Percentiles rank a stretch among this genome's conserved stretches.
Conservation (phyloP, 495 filamentous ascomycete species). For the Trypethelium eluteriae region DNA sequence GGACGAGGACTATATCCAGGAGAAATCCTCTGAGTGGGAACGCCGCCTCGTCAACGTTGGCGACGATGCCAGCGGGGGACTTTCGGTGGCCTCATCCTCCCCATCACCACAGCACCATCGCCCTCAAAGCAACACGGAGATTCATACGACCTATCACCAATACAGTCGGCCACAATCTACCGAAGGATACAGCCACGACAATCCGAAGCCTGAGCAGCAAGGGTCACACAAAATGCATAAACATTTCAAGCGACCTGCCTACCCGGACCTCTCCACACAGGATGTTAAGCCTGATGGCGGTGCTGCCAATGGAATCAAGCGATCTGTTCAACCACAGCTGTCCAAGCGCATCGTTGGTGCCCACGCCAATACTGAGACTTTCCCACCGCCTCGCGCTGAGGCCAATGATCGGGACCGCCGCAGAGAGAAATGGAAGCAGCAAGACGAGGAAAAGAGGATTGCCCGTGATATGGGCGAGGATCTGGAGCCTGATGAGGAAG, state of each 20-base stretch:
- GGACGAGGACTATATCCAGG: background rate
- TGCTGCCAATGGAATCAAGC: background rate
- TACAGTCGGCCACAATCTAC: background rate
- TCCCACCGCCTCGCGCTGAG: background rate
- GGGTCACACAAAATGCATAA: background rate
- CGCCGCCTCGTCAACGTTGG: background rate
- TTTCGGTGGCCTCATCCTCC: conserved; percentile 20
- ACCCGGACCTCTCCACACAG: background rate
- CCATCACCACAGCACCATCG: background rate
- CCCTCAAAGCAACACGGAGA: background rate
- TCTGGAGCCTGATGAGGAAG: background rate
- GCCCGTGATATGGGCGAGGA: background rate
- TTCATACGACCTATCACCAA: background rate
- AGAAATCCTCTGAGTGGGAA: background rate
- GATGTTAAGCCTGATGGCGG: background rate
- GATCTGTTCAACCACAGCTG: background rate
- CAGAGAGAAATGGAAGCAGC: background rate
- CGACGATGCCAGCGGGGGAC: background rate
- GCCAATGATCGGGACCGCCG: background rate
- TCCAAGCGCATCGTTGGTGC: background rate
- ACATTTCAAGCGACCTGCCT: background rate
- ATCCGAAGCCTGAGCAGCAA: background rate
- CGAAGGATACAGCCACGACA: background rate
- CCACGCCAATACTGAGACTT: background rate
- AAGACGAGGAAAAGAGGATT: background rate